Evolutionary conservation across 192 early-diverging fungal genomes (phyloP), one percentile per base, ranked within the genome.

Genomic region (Podila horticola): DNA sequence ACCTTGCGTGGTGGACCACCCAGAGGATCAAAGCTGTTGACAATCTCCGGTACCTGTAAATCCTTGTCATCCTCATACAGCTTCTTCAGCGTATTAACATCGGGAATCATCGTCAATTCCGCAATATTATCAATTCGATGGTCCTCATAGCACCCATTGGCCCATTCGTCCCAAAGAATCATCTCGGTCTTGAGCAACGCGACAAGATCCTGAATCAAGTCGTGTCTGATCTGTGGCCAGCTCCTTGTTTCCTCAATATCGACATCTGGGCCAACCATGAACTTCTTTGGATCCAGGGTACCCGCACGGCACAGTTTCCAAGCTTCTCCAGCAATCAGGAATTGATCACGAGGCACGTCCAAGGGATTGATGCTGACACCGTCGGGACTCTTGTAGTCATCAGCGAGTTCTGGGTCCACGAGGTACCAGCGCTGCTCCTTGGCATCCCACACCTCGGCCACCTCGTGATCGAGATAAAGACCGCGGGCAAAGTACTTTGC

Each of bases 181-280:
- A 58, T 58, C 24, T 58, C 57, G 57, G 24, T 58, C 57, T 58
- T 58, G 15, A 58, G 57, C 20, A 58, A 6, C 1, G 57, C 57
- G 24, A 58, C 57, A 1, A 58, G 24, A 6, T 58, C 57, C 5
- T 58, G 57, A 10, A 58, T 24, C 57, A 58, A 24, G 22, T 58
- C 57, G 57, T 58, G 24, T 24, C 28, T 58, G 22, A 58, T 58
- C 57, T 58, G 57, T 24, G 57, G 57, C 5, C 5, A 58, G 15
- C 57, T n/a, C 24, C 22, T 58, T 2, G 57, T 58, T 24, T 17
- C 15, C 24, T 58, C 57, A 24, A 58, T 24, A 58, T 58, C 57
- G 57, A 58, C 57, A 58, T 58, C 57, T 6, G 57, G 57, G 22
- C 57, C 57, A 24, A 58, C 57, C 20, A 58, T 58, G 57, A 58